Base-by-base conservation (phyloP, 345 rosid species). In the Erysimum cheiranthoides region DNA sequence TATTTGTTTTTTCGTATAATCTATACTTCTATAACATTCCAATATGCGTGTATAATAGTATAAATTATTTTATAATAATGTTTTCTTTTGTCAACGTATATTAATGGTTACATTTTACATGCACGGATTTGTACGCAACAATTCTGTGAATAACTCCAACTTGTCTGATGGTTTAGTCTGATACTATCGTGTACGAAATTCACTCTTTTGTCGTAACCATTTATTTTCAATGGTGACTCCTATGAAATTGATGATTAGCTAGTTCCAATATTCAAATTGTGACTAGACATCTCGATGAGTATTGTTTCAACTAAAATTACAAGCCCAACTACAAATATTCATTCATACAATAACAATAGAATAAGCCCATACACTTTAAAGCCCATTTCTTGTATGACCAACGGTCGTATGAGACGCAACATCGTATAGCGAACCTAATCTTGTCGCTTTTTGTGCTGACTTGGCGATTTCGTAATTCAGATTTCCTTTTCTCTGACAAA, bases 401-500 rank as follows among this genome's bases (percentile, higher is more conserved):
- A 72, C 77, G 81, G 78, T 78, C 74, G 62, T 59, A 45, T 50
- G 5, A 2, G 32, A 73, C 39, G 68, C 74, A 60, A 66, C 60
- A 68, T 68, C 71, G 74, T 73, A 52, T 34, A 35, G 30, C 11
- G 45, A 16, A 30, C 46, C 62, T 10, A 53, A 3, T 65, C 13
- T 62, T 77, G 79, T 79, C 83, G 69, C 66, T 73, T 69, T 73
- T 47, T 65, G 40, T 30, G 81, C 67, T 72, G 63, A 58, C 76
- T 63, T 63, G 77, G 73, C 81, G 61, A 42, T 42, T 66, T 77
- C 72, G 78, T 73, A 65, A 54, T 39, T 39, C 61, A 70, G 75
- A 46, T 81, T 73, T 62, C 27, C 70, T 66, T 71, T 47, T 21
- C 30, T 52, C 81, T 78, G 77, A 71, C 73, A 71, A 66, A 66